Base-by-base conservation (phyloP, 2,329 filamentous ascomycete species). In the Fusarium goolgardi region DNA sequence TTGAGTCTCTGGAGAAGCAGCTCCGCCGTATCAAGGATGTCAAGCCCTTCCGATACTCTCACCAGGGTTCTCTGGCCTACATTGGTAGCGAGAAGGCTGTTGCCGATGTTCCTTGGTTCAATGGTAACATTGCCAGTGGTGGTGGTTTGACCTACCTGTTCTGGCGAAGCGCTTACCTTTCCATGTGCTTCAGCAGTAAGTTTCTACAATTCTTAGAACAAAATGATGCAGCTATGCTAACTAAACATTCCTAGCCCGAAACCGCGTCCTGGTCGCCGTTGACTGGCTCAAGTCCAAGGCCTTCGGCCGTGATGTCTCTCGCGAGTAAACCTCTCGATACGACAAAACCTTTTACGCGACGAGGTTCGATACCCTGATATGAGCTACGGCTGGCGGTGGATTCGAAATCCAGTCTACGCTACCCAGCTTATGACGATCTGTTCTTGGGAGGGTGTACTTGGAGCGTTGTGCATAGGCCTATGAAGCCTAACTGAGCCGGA, bases 181-280 rank as follows among this genome's bases (percentile, higher is more conserved):
- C 93, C 86, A 99, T 99, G 96, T 97, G 95, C 88, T 99, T 99
- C 81, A 98, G 94, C 89, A 94, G 93, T 96, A 87, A 90, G 93
- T 91, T 72, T 55, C 63, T 34, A 21, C 34, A 16, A 34, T n/a
- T 35, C 2, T 23, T 46, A 7, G 9, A 25, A 13, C 12, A 12
- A 15, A 2, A 10, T 43, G 9, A 2, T 8, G 37, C 43, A 45
- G 23, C n/a, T 21, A 67, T 71, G 37, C 52, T 73, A 69, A 70
- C 31, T 41, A 76, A n/a, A 12, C 5, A 29, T 54, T 43, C 37
- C 13, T 52, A 96, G 93, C 93, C 66, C 93, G 96, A 75, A 99
- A 99, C 85, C 91, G 96, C 78, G 88, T 98, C 73, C 87, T 99
- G 52, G 96, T 99, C 74, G 83, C 93, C 70, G 85, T 97, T 75